Percentiles rank a stretch among this genome's conserved stretches.
Conservation (phyloP, 73 alveolate species). For the Paramecium primaurelia region DNA sequence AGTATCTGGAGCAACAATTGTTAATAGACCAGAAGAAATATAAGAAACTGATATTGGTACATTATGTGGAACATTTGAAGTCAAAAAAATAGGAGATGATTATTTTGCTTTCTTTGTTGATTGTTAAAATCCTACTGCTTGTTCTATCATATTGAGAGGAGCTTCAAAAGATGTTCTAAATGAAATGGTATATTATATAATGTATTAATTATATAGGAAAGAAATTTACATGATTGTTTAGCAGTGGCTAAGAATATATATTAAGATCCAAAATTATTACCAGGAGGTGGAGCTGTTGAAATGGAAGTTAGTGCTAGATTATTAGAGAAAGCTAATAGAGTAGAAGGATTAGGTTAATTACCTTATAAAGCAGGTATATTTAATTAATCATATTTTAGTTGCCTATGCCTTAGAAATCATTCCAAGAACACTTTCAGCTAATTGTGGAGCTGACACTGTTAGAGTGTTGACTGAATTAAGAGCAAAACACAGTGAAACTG, state of each 20-base stretch:
- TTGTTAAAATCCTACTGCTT: slow-evolving; percentile 94
- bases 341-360: slow-evolving; percentile 93
- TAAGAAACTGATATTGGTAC: slow-evolving; percentile 88
- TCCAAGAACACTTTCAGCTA: slow-evolving; percentile 93
- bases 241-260: slow-evolving; percentile 97
- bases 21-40: slow-evolving; percentile 94
- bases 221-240: slow-evolving; percentile 95
- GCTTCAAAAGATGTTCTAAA: slow-evolving; percentile 97
- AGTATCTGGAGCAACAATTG: slow-evolving; percentile 91
- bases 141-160: slow-evolving; percentile 97
- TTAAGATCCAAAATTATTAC: slow-evolving; percentile 95
- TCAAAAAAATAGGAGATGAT: slow-evolving; percentile 94
- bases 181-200: slow-evolving; percentile 65
- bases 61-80: slow-evolving; percentile 90
- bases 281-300: slow-evolving; percentile 99
- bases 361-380: slow-evolving; percentile 83
- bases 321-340: slow-evolving; percentile 77
- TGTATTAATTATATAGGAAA: slow-evolving; percentile 43
- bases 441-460: slow-evolving; percentile 99
- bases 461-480: slow-evolving; percentile 97
- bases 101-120: slow-evolving; percentile 91
- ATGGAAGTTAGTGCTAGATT: slow-evolving; percentile 97
- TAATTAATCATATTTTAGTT: slow-evolving; percentile 43
- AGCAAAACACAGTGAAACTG: slow-evolving; percentile 91
- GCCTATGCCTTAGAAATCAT: slow-evolving; percentile 98